A percentile compares a stretch with the other conserved stretches of the same genome.
Evolutionary conservation across 495 filamentous ascomycete genomes (phyloP).

Genomic region (Platismatia glauca): DNA sequence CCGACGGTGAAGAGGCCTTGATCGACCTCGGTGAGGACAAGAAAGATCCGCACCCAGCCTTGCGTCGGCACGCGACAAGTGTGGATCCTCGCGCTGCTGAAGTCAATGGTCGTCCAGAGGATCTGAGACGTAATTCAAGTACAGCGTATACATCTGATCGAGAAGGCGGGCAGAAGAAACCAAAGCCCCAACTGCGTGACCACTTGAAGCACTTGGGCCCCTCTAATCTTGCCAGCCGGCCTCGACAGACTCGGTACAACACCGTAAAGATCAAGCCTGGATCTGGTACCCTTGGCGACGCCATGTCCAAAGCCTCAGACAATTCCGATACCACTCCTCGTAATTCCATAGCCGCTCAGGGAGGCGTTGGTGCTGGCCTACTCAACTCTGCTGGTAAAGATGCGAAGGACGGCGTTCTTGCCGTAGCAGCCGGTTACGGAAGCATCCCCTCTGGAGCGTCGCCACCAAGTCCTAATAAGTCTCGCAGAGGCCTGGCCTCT

Average conservation of each 20-base stretch:
- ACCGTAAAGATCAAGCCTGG: constrained; percentile 86
- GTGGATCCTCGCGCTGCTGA: constrained; percentile 4
- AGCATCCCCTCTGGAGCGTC: constrained; percentile 34
- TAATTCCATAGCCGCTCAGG: constrained; percentile 27
- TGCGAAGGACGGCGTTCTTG: constrained; percentile 62
- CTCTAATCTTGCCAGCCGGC: constrained; percentile 79
- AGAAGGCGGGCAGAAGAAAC: constrained; percentile 25
- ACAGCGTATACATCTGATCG: constrained; percentile 26
- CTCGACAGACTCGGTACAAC: constrained; percentile 72
- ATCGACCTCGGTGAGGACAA: constrained; percentile 32
- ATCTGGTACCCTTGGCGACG: constrained; percentile 21
- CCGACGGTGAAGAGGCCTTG: constrained; percentile 29
- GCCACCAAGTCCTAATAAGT: constrained; percentile 26
- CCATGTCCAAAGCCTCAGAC: constrained; percentile 13
- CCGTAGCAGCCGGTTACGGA: constrained; percentile 58
- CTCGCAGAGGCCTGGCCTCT: constrained; percentile 16
- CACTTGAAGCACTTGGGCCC: constrained; percentile 88
- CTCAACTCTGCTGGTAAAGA: constrained; percentile 42
- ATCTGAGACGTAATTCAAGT: constrained; percentile 44
- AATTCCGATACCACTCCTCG: constrained; percentile 18
- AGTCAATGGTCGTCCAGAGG: constrained; percentile 14
- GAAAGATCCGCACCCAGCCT: constrained; percentile 20
- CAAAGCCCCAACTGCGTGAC: constrained; percentile 57
- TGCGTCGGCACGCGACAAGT: constrained; percentile 12
- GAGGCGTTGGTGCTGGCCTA: constrained; percentile 45